Evolutionary conservation across 495 filamentous ascomycete genomes (phyloP), one percentile per base, ranked within the genome.

Genomic region (Bombardia bombarda): DNA sequence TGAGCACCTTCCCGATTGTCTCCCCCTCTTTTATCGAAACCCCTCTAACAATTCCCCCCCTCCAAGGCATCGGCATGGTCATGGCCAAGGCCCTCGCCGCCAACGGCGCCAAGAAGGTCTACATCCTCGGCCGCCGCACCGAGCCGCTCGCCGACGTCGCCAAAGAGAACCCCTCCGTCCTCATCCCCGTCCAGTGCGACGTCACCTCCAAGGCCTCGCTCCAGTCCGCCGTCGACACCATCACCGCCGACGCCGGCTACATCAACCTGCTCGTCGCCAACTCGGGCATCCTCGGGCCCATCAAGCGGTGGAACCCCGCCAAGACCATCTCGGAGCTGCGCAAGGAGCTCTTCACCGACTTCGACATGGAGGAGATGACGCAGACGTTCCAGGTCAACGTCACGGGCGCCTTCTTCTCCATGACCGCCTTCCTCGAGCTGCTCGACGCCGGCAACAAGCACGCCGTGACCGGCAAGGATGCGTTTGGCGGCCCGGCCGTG

Each of bases 221-320:
- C 1, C 62, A 69, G 5, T 63, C 78, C 3, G 78, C 75, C 26
- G 55, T 69, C 3, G 79, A 83, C 20, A 62, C 61, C 3, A 68
- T 67, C 32, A 53, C 55, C 14, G 25, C 38, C 20, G 56, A 68
- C 17, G 38, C 57, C 30, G 58, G 62, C 42, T 76, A 72, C 52
- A 72, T 85, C 51, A 75, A 86, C 49, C 60, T 87, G 14, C 60
- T 87, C 0, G 62, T 86, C 25, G 78, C 78, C 46, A 87, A 84
- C 61, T 71, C 77, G 3, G 83, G 83, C 5, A 46, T 62, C 40
- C 63, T 74, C 3, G 57, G 61, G 5, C 63, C 69, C 0, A 32
- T 42, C 4, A 56, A 52, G 1, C 23, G 40, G 3, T 49, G 63
- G 0, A 55, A 77, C 6, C 51, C 61, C 0, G 58, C 75, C 4